These are phyloP conservation scores for Xylaria longipes DNA, from an alignment of 495 filamentous ascomycete genomes.

Conservation along the genomic window DNA sequence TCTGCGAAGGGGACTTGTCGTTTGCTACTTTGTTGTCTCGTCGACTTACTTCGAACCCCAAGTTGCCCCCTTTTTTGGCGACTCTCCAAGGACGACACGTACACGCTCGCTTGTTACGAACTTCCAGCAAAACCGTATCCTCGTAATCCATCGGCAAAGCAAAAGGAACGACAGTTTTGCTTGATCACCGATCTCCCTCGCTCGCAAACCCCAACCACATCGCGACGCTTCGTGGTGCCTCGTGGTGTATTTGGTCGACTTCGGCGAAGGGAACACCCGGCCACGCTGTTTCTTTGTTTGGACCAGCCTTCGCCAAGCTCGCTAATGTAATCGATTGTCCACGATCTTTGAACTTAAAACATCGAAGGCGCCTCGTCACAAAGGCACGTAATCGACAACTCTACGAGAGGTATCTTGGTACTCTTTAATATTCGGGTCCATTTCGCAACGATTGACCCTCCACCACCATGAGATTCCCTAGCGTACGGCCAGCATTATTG, in stretches of 20 bases:
- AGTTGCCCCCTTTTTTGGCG: background rate
- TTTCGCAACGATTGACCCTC: constrained; percentile 14
- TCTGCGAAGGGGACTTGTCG: constrained; percentile 28
- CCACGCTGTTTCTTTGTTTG: constrained; percentile 23
- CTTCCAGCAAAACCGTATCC: background rate
- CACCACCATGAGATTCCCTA: constrained; percentile 24
- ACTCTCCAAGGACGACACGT: constrained; percentile 14
- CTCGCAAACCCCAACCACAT: constrained; percentile 4
- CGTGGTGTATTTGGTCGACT: background rate
- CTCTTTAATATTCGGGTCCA: constrained; percentile 11
- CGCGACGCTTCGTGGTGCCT: background rate
- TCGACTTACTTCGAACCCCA: background rate
- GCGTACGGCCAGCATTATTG: constrained; percentile 36
- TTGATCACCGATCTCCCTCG: background rate
- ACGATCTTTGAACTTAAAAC: constrained; percentile 21
- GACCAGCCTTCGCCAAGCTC: constrained; percentile 4
- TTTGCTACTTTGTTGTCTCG: constrained; percentile 6
- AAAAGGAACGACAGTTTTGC: background rate
- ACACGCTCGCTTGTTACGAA: constrained; percentile 24
- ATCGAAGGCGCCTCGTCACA: constrained; percentile 15
- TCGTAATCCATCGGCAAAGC: background rate
- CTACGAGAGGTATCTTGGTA: background rate
- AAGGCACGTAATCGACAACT: constrained; percentile 15
- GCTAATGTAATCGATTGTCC: constrained; percentile 24
- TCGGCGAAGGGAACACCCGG: constrained; percentile 3